phyloP scores from a whole-genome alignment of 2,329 filamentous ascomycete genomes.

The Apiospora sp. region DNA sequence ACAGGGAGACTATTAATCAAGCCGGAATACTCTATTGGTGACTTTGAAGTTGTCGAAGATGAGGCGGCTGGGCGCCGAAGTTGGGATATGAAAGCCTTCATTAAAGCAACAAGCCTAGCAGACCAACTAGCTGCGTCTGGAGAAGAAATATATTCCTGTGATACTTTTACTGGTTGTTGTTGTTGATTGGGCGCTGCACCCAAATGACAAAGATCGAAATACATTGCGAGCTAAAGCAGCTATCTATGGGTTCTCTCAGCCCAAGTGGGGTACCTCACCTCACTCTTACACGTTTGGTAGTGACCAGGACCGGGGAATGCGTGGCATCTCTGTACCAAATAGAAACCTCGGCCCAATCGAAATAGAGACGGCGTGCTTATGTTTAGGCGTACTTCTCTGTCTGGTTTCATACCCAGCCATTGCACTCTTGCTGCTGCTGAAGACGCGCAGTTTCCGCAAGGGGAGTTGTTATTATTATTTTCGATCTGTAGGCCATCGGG shows the following conservation, averaged over 20 bases:
- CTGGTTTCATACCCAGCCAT: too few relatives aligned
- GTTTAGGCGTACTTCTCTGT: too few relatives aligned
- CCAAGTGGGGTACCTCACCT: slow-evolving; percentile 1
- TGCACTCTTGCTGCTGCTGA: not conserved
- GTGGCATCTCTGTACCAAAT: not conserved
- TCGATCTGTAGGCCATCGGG: not conserved
- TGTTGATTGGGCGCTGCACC: not conserved
- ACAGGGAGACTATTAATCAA: slow-evolving; percentile 40
- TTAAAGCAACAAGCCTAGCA: not conserved
- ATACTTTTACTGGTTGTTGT: not conserved
- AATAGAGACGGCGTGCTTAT: too few relatives aligned
- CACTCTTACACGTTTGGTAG: not conserved
- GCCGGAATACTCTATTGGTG: not conserved
- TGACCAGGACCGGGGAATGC: not conserved
- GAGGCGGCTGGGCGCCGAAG: slow-evolving; percentile 2
- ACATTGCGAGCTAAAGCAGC: not conserved
- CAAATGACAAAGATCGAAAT: not conserved
- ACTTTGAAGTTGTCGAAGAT: not conserved
- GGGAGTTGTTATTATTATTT: not conserved
- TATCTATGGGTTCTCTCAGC: not conserved
- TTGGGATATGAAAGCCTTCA: slow-evolving; percentile 14
- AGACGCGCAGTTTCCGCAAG: not conserved
- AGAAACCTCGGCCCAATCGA: too few relatives aligned
- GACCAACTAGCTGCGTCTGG: not conserved
- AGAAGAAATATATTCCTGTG: not conserved